phyloP scores from a whole-genome alignment of 2,329 filamentous ascomycete species.

The Onygena corvina region DNA sequence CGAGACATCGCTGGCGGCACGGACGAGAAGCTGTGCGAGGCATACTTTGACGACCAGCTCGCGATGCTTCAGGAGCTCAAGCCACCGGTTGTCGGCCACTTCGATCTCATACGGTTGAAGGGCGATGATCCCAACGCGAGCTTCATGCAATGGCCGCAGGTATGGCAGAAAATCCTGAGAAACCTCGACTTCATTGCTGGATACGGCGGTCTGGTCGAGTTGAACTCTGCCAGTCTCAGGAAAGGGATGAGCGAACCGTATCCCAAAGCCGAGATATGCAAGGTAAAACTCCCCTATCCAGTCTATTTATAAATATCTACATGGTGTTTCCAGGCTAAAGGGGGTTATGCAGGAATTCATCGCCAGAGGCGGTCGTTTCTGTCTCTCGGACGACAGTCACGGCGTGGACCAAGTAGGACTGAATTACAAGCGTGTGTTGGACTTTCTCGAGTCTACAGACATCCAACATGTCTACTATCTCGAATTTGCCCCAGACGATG shows the following conservation, averaged over 20 bases:
- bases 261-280: conserved; percentile 64
- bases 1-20: conserved; percentile 44
- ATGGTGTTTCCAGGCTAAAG: not conserved
- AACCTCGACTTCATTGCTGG: conserved; percentile 60
- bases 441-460: conserved; percentile 49
- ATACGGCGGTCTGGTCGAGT: conserved; percentile 75
- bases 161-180: conserved; percentile 62
- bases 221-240: conserved; percentile 75
- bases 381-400: conserved; percentile 91
- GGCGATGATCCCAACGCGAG: conserved; percentile 56
- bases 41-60: conserved; percentile 80
- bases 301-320: conserved; percentile 12
- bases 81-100: conserved; percentile 79
- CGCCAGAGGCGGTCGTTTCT: conserved; percentile 64
- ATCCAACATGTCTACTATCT: conserved; percentile 32
- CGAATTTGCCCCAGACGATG: conserved; percentile 20
- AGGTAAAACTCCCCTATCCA: conserved; percentile 38
- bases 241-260: conserved; percentile 91
- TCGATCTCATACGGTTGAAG: conserved; percentile 78
- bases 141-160: conserved; percentile 45
- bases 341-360: conserved; percentile 50
- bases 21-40: conserved; percentile 63
- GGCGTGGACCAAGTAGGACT: conserved; percentile 75
- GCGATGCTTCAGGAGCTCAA: conserved; percentile 62
- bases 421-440: conserved; percentile 61